Evolutionary conservation across 768 basidiomycete species (phyloP).

Genomic region (Podaxis sp.): DNA sequence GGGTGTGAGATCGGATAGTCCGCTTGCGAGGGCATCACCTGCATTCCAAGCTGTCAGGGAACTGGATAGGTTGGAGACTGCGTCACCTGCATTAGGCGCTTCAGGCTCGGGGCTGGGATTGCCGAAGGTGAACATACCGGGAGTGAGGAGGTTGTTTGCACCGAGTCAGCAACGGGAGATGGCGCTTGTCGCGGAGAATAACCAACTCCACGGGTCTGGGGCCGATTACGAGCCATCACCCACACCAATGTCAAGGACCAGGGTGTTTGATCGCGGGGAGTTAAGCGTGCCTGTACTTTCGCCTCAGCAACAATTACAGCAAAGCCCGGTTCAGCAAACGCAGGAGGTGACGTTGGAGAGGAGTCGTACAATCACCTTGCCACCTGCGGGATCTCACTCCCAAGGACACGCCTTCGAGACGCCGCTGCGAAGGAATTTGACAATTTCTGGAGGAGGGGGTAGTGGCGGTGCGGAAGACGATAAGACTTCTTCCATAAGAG

Average conservation of each 20-base stretch:
- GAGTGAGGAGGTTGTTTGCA: conserved; percentile 51
- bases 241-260: conserved; percentile 14
- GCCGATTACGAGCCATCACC: conserved; percentile 11
- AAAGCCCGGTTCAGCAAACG: neutral
- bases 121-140: conserved; percentile 12
- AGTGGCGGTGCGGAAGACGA: neutral
- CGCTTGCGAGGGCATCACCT: conserved; percentile 34
- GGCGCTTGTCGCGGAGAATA: conserved; percentile 22
- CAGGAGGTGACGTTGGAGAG: conserved; percentile 34
- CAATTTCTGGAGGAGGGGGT: neutral
- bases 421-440: conserved; percentile 22
- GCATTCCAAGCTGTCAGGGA: conserved; percentile 28
- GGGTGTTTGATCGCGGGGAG: conserved; percentile 13
- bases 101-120: conserved; percentile 11
- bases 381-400: conserved; percentile 28
- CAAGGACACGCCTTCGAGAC: conserved; percentile 60
- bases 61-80: conserved; percentile 25
- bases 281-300: conserved; percentile 21
- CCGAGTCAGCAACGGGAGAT: conserved; percentile 57
- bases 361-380: conserved; percentile 44
- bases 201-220: neutral
- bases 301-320: conserved; percentile 13
- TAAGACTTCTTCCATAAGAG: conserved; percentile 14
- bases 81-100: conserved; percentile 20
- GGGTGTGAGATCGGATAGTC: conserved; percentile 32